phyloP scores from a whole-genome alignment of 1,284 basidiomycete species.

The Pascua guehoae region DNA sequence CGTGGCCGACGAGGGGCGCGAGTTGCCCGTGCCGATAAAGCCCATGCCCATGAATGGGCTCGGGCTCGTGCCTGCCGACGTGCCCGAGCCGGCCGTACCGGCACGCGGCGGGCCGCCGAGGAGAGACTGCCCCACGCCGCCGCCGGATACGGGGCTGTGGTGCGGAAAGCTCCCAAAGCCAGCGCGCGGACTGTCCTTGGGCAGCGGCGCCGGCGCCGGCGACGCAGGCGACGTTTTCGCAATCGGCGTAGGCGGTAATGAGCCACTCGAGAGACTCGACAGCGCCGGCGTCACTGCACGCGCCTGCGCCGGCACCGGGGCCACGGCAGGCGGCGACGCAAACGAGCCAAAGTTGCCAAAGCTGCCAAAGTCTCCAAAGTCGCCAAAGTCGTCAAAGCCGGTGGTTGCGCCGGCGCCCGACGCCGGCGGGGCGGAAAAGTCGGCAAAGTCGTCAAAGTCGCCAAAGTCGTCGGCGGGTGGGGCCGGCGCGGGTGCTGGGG shows the following conservation, averaged over 20 bases:
- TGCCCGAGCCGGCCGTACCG: too few species aligned
- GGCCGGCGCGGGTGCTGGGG: background rate
- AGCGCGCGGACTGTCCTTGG: too few species aligned
- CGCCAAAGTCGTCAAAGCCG: constrained; percentile 8
- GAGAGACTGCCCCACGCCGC: too few species aligned
- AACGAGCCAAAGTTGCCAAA: constrained; percentile 15
- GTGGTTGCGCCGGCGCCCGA: background rate
- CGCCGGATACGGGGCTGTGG: too few species aligned
- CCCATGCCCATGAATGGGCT: too few species aligned
- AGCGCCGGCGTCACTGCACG: background rate
- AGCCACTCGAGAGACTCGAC: background rate
- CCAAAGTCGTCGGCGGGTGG: background rate
- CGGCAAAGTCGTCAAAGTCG: constrained; percentile 14
- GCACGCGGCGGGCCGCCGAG: too few species aligned
- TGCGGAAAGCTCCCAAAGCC: too few species aligned
- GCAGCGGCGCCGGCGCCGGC: background rate
- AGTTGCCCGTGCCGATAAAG: background rate
- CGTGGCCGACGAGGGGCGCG: background rate
- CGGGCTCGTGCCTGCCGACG: too few species aligned
- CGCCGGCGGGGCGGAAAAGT: background rate
- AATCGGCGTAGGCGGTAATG: constrained; percentile 7
- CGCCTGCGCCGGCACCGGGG: background rate
- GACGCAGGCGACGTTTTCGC: constrained; percentile 3
- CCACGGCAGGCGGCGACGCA: background rate
- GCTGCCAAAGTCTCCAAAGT: constrained; percentile 15